These are phyloP conservation scores for Candida pseudoviswanathii DNA, from an alignment of 1,139 yeast genomes.

Conservation along the genomic window DNA sequence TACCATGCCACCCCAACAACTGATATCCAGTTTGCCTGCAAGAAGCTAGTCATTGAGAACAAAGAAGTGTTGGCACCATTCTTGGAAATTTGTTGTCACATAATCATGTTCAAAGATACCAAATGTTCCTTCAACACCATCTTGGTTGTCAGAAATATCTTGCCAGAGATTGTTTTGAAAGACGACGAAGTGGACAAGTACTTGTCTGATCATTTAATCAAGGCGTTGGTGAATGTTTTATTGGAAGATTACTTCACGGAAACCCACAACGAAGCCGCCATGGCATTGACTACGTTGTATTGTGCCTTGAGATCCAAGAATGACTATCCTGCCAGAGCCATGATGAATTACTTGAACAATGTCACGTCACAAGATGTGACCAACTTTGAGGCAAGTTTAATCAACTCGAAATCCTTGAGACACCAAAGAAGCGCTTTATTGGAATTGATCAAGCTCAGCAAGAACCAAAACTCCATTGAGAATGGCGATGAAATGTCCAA, in stretches of 20 bases:
- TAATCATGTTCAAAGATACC: slow-evolving; percentile 82
- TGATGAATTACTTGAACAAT: slow-evolving; percentile 47
- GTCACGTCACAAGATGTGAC: slow-evolving; percentile 47
- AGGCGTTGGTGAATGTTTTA: slow-evolving; percentile 54
- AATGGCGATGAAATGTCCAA: slow-evolving; percentile 43
- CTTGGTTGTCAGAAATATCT: slow-evolving; percentile 70
- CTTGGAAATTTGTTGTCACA: slow-evolving; percentile 71
- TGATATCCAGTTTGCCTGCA: slow-evolving; percentile 64
- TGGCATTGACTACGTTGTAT: slow-evolving; percentile 79
- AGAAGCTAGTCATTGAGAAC: slow-evolving; percentile 65
- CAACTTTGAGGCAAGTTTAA: slow-evolving; percentile 61
- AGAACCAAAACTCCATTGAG: slow-evolving; percentile 26
- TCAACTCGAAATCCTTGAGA: slow-evolving; percentile 62
- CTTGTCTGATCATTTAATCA: slow-evolving; percentile 59
- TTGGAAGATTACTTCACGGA: slow-evolving; percentile 80
- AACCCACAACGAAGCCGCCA: slow-evolving; percentile 88
- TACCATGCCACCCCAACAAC: slow-evolving; percentile 46
- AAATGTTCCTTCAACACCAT: slow-evolving; percentile 92
- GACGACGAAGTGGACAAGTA: slow-evolving; percentile 80
- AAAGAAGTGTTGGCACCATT: slow-evolving; percentile 77
- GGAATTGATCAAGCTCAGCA: slow-evolving; percentile 59
- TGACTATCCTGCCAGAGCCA: slow-evolving; percentile 53
- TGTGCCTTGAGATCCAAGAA: slow-evolving; percentile 68
- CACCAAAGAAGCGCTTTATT: slow-evolving; percentile 76
- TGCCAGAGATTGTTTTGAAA: slow-evolving; percentile 64